Evolutionary conservation across 768 basidiomycete genomes (phyloP).

Genomic region (Lactarius akahatsu): DNA sequence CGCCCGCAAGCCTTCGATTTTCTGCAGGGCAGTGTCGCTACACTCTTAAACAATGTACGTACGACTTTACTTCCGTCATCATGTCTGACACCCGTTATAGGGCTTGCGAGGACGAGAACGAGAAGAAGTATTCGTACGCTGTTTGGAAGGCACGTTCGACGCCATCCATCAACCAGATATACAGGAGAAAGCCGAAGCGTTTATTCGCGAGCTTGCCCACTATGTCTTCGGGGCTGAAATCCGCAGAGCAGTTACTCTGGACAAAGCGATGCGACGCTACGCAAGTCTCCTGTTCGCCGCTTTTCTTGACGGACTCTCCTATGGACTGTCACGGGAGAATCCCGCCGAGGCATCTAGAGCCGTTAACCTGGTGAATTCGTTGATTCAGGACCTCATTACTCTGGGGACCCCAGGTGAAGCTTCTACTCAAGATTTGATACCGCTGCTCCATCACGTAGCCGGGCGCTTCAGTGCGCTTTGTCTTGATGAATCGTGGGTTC

Average conservation of each 20-base stretch:
- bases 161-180: constrained; percentile 69
- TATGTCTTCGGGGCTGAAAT: constrained; percentile 77
- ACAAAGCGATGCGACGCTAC: constrained; percentile 50
- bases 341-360: constrained; percentile 59
- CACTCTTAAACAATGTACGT: constrained; percentile 73
- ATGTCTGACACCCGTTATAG: constrained; percentile 39
- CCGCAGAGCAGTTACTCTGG: constrained; percentile 54
- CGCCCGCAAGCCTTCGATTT: constrained; percentile 62
- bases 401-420: constrained; percentile 50
- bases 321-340: constrained; percentile 68
- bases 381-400: constrained; percentile 66
- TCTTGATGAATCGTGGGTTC: constrained; percentile 86
- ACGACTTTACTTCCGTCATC: not conserved
- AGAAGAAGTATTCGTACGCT: constrained; percentile 67
- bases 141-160: constrained; percentile 77
- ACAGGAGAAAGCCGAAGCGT: constrained; percentile 65
- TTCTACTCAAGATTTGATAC: constrained; percentile 54
- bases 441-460: constrained; percentile 77
- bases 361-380: constrained; percentile 54
- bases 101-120: constrained; percentile 70
- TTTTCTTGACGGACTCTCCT: constrained; percentile 79
- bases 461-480: constrained; percentile 83
- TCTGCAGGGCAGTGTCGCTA: constrained; percentile 68
- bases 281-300: constrained; percentile 61
- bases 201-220: constrained; percentile 65